These are phyloP conservation scores for Saccharomyces hybrid DNA, from an alignment of 1,139 yeast genomes.

Conservation along the genomic window DNA sequence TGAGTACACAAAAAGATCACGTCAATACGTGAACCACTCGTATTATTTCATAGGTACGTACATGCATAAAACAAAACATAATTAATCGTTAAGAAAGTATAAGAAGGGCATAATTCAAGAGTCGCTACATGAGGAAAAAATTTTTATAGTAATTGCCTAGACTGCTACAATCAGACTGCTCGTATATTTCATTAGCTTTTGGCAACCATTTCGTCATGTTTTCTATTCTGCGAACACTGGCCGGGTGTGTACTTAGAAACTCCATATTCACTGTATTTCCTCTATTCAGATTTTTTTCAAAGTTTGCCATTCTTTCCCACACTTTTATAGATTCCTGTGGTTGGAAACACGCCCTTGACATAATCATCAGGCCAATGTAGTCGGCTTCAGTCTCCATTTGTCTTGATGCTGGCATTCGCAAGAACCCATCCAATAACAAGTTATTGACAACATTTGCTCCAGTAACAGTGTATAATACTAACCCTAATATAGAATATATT, in stretches of 20 bases:
- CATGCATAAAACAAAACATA: neutral
- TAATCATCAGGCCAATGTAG: conserved; percentile 81
- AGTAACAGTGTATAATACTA: conserved; percentile 43
- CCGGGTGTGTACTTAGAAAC: conserved; percentile 85
- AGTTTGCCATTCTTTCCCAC: conserved; percentile 75
- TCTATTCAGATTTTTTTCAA: conserved; percentile 39
- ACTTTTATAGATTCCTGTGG: conserved; percentile 64
- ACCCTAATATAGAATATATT: conserved; percentile 43
- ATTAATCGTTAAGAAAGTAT: neutral
- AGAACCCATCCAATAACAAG: conserved; percentile 48
- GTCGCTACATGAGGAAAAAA: neutral
- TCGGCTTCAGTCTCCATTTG: conserved; percentile 97
- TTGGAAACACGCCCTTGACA: conserved; percentile 84
- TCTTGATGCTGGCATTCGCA: conserved; percentile 79
- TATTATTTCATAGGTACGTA: neutral
- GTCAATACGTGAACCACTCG: neutral
- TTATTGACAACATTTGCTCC: conserved; percentile 49
- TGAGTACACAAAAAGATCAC: neutral
- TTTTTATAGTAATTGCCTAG: conserved; percentile 3
- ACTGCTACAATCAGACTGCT: conserved; percentile 26
- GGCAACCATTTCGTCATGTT: conserved; percentile 72
- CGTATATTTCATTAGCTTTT: conserved; percentile 41
- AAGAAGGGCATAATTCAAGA: neutral
- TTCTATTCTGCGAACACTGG: conserved; percentile 59
- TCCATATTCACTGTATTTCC: conserved; percentile 40